A percentile compares a stretch with the other conserved stretches of the same genome.
phyloP scores from a whole-genome alignment of 2,329 filamentous ascomycete genomes.

The Penicillium fuscoglaucum region DNA sequence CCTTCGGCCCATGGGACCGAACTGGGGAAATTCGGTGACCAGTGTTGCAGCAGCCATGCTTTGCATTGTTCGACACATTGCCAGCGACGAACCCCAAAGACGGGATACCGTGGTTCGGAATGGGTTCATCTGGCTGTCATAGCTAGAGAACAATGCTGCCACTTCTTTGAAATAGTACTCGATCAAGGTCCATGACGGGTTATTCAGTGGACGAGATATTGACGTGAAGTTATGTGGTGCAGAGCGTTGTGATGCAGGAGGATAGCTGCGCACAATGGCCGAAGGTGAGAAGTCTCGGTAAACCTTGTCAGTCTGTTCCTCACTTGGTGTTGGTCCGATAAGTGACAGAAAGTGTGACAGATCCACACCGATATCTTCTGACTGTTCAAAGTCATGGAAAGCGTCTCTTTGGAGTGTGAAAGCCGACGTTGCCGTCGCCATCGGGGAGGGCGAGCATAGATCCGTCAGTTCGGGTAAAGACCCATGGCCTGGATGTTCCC shows the following conservation, averaged over 20 bases:
- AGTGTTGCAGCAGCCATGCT: slow-evolving; percentile 65
- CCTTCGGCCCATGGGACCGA: slow-evolving; percentile 51
- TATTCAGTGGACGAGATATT: slow-evolving; percentile 45
- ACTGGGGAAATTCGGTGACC: slow-evolving; percentile 58
- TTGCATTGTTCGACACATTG: slow-evolving; percentile 62
- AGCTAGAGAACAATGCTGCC: slow-evolving; percentile 63
- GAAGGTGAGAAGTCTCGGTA: slow-evolving; percentile 36
- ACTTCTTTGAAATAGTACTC: slow-evolving; percentile 66
- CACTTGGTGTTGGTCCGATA: slow-evolving; percentile 22
- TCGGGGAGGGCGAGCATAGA: slow-evolving; percentile 30
- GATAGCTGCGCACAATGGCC: slow-evolving; percentile 36
- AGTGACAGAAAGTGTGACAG: slow-evolving; percentile 29
- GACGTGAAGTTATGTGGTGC: slow-evolving; percentile 33
- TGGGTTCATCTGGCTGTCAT: slow-evolving; percentile 62
- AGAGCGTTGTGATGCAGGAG: slow-evolving; percentile 24
- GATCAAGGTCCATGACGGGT: slow-evolving; percentile 57
- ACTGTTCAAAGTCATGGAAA: slow-evolving; percentile 21
- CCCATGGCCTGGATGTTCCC: slow-evolving; percentile 31
- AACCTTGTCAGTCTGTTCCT: slow-evolving; percentile 14
- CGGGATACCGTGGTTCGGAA: slow-evolving; percentile 60
- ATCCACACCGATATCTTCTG: slow-evolving; percentile 23
- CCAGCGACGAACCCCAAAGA: slow-evolving; percentile 59
- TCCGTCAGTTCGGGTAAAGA: slow-evolving; percentile 37
- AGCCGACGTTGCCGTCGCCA: slow-evolving; percentile 18
- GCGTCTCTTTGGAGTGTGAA: slow-evolving; percentile 18